Evolutionary conservation across 2,329 filamentous ascomycete genomes (phyloP), one percentile per base, ranked within the genome.

Genomic region (Penicillium sp.): DNA sequence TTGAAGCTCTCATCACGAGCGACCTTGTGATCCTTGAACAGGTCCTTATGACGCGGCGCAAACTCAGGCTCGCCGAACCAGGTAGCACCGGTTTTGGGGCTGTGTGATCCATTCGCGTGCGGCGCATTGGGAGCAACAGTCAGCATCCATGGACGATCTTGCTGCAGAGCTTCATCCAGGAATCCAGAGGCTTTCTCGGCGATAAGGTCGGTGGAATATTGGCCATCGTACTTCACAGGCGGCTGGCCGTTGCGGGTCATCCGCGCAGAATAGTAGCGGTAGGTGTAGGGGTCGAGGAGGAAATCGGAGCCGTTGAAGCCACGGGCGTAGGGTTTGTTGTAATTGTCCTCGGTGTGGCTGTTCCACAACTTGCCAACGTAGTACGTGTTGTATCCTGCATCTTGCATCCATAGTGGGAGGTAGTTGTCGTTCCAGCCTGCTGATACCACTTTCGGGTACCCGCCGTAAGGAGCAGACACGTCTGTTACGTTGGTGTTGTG

Each of bases 351-450:
- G 0, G 71, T 78, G 42, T 86, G 82, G 0, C 76, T 72, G 54
- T 88, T 88, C 68, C 85, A 84, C 4, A 87, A 70, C 60, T 89
- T 88, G 11, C 67, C 85, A 0, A 79, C 80, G 56, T 87, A 88
- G 58, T 85, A 87, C 0, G 84, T 87, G 53, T 80, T 78, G 60
- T 87, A 87, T 0, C 83, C 84, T 0, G 77, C 79, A 3, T 77
- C 64, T 54, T 86, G 81, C n/a, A 89, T 66, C 84, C 85, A 88
- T 0, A 87, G 62, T 0, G 84, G 85, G 0, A 88, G 73, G 50
- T 84, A 87, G 28, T 83, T 77, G 1, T 82, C 75, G 47, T 87
- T 86, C 49, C 80, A 74, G 0, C 84, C 84, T 42, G 84, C 74
- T 3, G 70, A 69, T 11, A 87, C 68, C 46, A 87, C 85, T 56